Conservation (phyloP, 805 yeast genomes). For the Metschnikowia drakensbergensis region DNA sequence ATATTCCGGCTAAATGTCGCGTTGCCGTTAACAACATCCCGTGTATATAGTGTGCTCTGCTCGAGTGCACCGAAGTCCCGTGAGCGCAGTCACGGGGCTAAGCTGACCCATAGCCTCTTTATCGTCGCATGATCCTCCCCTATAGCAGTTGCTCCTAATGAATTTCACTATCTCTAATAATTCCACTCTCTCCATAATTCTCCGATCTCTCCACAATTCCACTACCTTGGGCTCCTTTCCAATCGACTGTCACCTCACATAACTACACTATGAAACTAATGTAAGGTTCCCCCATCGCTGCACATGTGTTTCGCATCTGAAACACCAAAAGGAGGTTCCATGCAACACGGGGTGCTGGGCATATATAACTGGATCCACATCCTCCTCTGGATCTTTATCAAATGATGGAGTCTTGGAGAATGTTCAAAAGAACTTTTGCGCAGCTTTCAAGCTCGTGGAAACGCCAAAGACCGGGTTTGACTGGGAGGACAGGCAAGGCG, state of each 20-base stretch:
- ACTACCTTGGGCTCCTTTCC: background rate
- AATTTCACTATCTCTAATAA: too few species aligned
- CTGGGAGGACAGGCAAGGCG: background rate
- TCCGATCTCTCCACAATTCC: background rate
- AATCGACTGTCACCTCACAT: too few species aligned
- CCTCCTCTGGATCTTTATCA: background rate
- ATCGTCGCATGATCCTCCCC: too few species aligned
- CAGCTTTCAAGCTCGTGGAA: slow-evolving; percentile 5
- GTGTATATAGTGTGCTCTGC: too few species aligned
- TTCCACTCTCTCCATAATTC: too few species aligned
- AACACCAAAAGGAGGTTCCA: background rate
- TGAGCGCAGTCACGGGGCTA: too few species aligned
- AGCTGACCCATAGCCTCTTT: too few species aligned
- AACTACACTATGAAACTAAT: background rate
- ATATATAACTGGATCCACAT: background rate
- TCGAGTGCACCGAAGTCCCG: too few species aligned
- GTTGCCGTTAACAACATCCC: too few species aligned
- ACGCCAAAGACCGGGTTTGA: background rate
- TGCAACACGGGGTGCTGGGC: background rate
- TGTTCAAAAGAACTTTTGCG: slow-evolving; percentile 11
- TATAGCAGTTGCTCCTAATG: too few species aligned
- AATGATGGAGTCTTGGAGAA: slow-evolving; percentile 9
- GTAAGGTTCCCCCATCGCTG: background rate
- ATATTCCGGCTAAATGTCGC: background rate
- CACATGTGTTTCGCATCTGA: slow-evolving; percentile 2